Evolutionary conservation across 805 yeast genomes (phyloP), one percentile per base, ranked within the genome.

Genomic region (Candida morakotiae): DNA sequence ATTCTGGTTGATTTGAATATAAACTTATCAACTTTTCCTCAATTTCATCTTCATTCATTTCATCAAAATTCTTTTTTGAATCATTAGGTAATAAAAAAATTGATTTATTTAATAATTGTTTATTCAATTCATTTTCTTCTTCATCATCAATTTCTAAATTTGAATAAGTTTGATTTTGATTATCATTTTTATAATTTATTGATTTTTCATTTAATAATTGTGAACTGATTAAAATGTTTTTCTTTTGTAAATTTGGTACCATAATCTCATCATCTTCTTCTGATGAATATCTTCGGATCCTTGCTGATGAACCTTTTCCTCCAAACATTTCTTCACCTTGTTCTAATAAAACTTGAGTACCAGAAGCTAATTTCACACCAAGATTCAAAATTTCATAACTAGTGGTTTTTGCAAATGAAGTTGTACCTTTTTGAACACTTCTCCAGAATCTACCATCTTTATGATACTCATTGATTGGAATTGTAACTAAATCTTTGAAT

Each of bases 361-460:
- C 96, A 8, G 88, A 82, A 1, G 95, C 89, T 20, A 89, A 53
- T 48, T 83, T 87, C 0, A 85, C 91, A 1, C 96, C 95, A 31
- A 89, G 67, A 48, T 83, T 82, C 31, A 89, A 64, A 23, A 88
- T 58, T 55, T 89, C 96, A 39, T 81, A 83, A 3, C 93, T 75
- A 0, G 97, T 83, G 3, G 83, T 80, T 47, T 73, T 80, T 1
- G 89, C 80, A 59, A 89, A 87, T 6, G 79, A 70, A 37, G 67
- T 59, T 0, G 89, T 81, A 2, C 95, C 95, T 45, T 81, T 81
- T 48, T 85, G 86, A 1, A 88, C 45, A 42, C 93, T 77, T 47
- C 86, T 67, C 21, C 81, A 65, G 1, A 84, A 50, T 21, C 87
- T 61, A 1, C 89, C 86, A 53, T 86, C 94, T 47, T 77, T 79